Evolutionary conservation across 306 rosid genomes (phyloP).

Genomic region (Astragalus glycyphyllos): DNA sequence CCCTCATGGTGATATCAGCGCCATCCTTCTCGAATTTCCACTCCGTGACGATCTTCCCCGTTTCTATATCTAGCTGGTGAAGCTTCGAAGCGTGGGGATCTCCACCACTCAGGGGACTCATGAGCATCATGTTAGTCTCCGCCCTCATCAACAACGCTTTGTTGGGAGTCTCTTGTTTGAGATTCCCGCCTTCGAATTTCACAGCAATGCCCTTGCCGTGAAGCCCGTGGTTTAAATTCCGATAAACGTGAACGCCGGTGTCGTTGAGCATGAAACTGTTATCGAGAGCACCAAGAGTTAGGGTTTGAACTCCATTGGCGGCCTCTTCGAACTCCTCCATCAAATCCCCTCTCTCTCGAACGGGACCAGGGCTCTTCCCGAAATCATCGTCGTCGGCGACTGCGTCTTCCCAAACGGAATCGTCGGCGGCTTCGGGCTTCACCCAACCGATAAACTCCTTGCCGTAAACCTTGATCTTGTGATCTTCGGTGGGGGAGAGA

Average conservation of each 20-base stretch:
- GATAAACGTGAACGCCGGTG: constrained; percentile 75
- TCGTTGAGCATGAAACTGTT: constrained; percentile 85
- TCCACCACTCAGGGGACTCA: constrained; percentile 81
- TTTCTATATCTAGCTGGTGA: constrained; percentile 83
- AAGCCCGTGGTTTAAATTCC: constrained; percentile 71
- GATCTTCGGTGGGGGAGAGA: constrained; percentile 70
- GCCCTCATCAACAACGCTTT: constrained; percentile 81
- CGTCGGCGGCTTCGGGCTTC: constrained; percentile 84
- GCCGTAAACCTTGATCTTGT: constrained; percentile 77
- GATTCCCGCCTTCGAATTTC: constrained; percentile 54
- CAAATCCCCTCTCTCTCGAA: constrained; percentile 53
- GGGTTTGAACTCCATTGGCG: constrained; percentile 80
- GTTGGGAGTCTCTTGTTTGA: constrained; percentile 52
- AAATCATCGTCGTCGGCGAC: constrained; percentile 48
- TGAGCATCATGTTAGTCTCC: constrained; percentile 88
- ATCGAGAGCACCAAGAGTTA: constrained; percentile 80
- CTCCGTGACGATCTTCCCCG: constrained; percentile 77
- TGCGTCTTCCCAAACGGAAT: constrained; percentile 84
- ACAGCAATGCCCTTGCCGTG: constrained; percentile 83
- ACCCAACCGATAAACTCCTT: constrained; percentile 94
- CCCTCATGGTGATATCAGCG: constrained; percentile 78
- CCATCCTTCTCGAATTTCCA: constrained; percentile 98
- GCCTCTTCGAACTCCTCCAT: constrained; percentile 89
- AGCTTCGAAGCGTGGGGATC: constrained; percentile 67
- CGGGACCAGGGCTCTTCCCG: constrained; percentile 46